Percentiles rank a stretch among this genome's conserved stretches.
phyloP scores from a whole-genome alignment of 2,329 filamentous ascomycete species.

The Fusarium mundagurra region DNA sequence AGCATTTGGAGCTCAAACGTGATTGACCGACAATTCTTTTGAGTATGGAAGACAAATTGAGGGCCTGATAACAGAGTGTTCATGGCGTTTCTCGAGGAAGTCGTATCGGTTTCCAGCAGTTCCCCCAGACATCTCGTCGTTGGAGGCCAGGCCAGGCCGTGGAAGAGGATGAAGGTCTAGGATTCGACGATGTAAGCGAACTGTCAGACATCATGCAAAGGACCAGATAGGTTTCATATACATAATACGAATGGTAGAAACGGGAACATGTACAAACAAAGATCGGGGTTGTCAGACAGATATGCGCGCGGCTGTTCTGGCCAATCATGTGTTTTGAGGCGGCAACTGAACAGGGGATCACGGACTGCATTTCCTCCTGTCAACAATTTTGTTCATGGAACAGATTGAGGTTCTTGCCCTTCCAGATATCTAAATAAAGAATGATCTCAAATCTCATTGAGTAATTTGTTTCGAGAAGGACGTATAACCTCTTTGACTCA shows the following conservation, averaged over 20 bases:
- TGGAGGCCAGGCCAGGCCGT: background rate
- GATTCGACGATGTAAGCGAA: too few relatives aligned
- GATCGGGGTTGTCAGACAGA: background rate
- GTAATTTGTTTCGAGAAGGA: fast-evolving
- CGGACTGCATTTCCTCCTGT: background rate
- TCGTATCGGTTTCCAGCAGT: fast-evolving
- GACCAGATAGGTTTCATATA: fast-evolving
- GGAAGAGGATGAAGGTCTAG: background rate
- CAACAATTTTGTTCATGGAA: background rate
- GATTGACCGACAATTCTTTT: background rate
- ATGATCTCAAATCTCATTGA: fast-evolving
- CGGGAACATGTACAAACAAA: background rate
- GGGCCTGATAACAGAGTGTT: fast-evolving
- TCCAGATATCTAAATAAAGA: too few relatives aligned
- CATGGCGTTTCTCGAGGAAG: fast-evolving
- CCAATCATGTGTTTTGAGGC: background rate
- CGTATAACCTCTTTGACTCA: background rate
- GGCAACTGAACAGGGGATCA: background rate
- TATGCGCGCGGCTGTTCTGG: background rate
- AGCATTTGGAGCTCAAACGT: background rate
- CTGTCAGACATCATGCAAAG: background rate
- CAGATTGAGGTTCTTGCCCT: fast-evolving
- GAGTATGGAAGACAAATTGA: background rate
- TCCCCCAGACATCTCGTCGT: background rate
- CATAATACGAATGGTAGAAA: fast-evolving